These are phyloP conservation scores for Hymenoscyphus fraxineus DNA, from an alignment of 2,329 filamentous ascomycete genomes.

Conservation along the genomic window DNA sequence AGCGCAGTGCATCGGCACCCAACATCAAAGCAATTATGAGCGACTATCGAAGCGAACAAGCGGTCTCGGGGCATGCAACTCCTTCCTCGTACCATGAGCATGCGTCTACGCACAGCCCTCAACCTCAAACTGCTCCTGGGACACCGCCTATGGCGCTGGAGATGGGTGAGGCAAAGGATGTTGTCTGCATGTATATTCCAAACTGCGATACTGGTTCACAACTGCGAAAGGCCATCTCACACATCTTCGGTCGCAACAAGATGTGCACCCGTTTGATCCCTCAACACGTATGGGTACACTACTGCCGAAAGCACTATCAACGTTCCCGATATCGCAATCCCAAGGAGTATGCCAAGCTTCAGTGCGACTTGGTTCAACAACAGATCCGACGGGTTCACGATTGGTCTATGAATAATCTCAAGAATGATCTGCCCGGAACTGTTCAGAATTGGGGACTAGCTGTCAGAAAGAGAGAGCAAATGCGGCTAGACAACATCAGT, in stretches of 20 bases:
- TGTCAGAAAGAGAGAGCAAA: conserved; percentile 61
- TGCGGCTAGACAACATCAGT: conserved; percentile 46
- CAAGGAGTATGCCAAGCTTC: conserved; percentile 55
- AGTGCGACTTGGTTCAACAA: conserved; percentile 60
- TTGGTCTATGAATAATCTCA: conserved; percentile 55
- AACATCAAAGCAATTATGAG: conserved; percentile 6
- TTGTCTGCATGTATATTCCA: conserved; percentile 51
- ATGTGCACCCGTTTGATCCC: conserved; percentile 69
- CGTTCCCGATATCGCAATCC: conserved; percentile 66
- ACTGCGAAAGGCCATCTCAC: conserved; percentile 71
- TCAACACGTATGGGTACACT: conserved; percentile 66
- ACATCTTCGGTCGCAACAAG: conserved; percentile 83
- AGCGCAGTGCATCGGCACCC: conserved; percentile 14
- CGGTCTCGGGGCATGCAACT: conserved; percentile 28
- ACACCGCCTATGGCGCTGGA: conserved; percentile 25
- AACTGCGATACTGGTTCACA: conserved; percentile 58
- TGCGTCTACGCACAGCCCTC: conserved; percentile 21
- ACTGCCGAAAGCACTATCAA: conserved; percentile 81
- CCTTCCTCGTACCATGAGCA: conserved; percentile 29
- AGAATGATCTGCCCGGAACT: conserved; percentile 39
- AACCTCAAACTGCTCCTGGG: conserved; percentile 18
- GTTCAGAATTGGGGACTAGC: conserved; percentile 59
- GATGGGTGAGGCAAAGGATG: conserved; percentile 8
- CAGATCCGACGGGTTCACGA: conserved; percentile 60
- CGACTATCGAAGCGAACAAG: not conserved